phyloP scores from a whole-genome alignment of 768 basidiomycete genomes.

The Royoungia palumana region DNA sequence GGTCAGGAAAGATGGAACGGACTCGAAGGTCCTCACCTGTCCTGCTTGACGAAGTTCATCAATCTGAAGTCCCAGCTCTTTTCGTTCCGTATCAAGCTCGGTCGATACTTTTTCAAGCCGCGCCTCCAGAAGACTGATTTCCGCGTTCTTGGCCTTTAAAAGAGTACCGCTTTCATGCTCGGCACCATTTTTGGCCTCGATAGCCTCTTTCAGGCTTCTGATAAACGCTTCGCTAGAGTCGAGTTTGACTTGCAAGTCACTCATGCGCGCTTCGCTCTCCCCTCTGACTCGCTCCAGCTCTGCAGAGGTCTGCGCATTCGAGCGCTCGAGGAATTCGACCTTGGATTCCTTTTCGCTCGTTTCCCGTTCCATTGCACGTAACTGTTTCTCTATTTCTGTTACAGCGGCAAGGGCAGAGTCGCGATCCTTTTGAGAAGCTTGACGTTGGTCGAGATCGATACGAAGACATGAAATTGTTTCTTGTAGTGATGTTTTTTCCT shows the following conservation, averaged over 20 bases:
- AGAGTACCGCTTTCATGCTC: slow-evolving; percentile 48
- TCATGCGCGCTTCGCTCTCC: slow-evolving; percentile 42
- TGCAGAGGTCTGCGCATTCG: slow-evolving; percentile 33
- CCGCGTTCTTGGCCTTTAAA: slow-evolving; percentile 55
- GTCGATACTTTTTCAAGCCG: slow-evolving; percentile 43
- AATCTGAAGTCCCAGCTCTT: slow-evolving; percentile 67
- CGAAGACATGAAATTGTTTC: slow-evolving; percentile 25
- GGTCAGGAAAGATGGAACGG: not conserved
- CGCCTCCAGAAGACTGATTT: slow-evolving; percentile 53
- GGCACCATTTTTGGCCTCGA: slow-evolving; percentile 49
- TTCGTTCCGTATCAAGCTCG: slow-evolving; percentile 56
- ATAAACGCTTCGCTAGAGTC: slow-evolving; percentile 44
- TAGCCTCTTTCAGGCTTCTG: slow-evolving; percentile 48
- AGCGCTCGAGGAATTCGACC: slow-evolving; percentile 47
- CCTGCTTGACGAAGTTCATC: slow-evolving; percentile 87
- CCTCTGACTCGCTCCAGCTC: slow-evolving; percentile 46
- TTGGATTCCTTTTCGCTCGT: slow-evolving; percentile 44
- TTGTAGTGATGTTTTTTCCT: slow-evolving; percentile 64
- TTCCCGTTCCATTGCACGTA: slow-evolving; percentile 40
- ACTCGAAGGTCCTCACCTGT: slow-evolving; percentile 50
- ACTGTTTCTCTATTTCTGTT: slow-evolving; percentile 41
- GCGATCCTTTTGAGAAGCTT: slow-evolving; percentile 40
- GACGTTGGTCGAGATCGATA: slow-evolving; percentile 22
- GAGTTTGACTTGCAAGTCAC: slow-evolving; percentile 43
- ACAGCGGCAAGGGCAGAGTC: slow-evolving; percentile 41